Base-by-base conservation (phyloP, 2,329 filamentous ascomycete genomes). In the Parafenestella ontariensis region DNA sequence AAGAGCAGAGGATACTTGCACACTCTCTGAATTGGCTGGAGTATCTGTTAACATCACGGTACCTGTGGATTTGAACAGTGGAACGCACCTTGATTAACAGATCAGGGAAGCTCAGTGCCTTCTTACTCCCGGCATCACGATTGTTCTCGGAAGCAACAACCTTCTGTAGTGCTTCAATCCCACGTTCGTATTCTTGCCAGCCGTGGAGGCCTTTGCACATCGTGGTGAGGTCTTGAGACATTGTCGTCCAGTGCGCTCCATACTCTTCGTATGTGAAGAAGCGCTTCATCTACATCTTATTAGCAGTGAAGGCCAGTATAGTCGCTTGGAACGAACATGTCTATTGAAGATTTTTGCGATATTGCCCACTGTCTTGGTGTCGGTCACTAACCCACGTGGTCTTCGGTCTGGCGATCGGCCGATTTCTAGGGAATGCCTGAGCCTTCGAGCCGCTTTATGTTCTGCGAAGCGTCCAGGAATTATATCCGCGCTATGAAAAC, bases 221-320 rank as follows among this genome's bases (percentile, higher is more conserved):
- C 23, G 87, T 82, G 29, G 87, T 85, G 31, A 96, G 79, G 59
- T 96, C 91, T 60, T 89, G 87, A 42, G 89, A 87, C 81, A 97
- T 90, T 62, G 92, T 82, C 63, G 96, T 91, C 74, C 95, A 96
- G 70, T 94, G 94, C 46, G 90, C 89, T 31, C 91, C 90, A 72
- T 96, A 99, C 65, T 96, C 91, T 77, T 96, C 90, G 71, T 99
- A 99, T 45, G 89, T 82, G 70, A 90, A 89, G 77, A 98, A 95
- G 0, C 87, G 87, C 55, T 86, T 85, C 78, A 96, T 88, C 91
- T 96, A 36, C 59, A 13, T 47, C 18, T 15, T 9, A 49, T 62
- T 18, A 64, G 58, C 58, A 63, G 78, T 46, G 76, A 7, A 74
- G 61, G 24, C 65, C 11, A 64, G 39, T 42, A 59, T 49, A 21